Evolutionary conservation across 2,329 filamentous ascomycete genomes (phyloP).

Genomic region (Talaromyces pinophilus): DNA sequence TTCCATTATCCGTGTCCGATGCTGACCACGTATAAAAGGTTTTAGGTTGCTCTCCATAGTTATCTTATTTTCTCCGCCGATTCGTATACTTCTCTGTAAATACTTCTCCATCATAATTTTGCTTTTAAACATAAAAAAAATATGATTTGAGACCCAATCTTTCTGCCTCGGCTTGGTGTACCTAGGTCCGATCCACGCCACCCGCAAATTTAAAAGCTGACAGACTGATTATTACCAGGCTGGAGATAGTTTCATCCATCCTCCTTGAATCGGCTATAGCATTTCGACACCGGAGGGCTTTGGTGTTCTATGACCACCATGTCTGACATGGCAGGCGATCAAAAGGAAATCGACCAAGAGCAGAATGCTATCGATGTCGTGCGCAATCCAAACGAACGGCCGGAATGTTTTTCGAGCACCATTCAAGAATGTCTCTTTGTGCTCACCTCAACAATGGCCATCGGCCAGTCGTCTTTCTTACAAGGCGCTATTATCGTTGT

Average conservation of each 20-base stretch:
- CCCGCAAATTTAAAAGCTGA: not conserved
- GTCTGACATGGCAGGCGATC: not conserved
- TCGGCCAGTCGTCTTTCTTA: slow-evolving; percentile 63
- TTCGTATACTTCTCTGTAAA: not conserved
- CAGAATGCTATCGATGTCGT: slow-evolving; percentile 3
- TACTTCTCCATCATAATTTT: not conserved
- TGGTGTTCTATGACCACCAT: not conserved
- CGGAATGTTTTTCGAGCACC: slow-evolving; percentile 60
- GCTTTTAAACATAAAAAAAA: not conserved
- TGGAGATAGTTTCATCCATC: not conserved
- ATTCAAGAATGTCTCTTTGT: slow-evolving; percentile 66
- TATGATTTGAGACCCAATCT: not conserved
- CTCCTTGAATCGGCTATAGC: not conserved
- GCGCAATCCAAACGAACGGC: slow-evolving; percentile 19
- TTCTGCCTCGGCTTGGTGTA: not conserved
- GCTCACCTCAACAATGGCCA: slow-evolving; percentile 66
- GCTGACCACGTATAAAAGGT: not conserved
- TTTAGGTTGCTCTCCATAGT: not conserved
- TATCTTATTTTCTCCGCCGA: not conserved
- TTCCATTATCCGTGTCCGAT: not conserved
- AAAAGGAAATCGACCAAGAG: slow-evolving; percentile 13
- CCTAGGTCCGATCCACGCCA: no score
- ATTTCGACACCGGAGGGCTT: not conserved
- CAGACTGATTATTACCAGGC: not conserved
- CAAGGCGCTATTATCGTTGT: slow-evolving; percentile 63